phyloP scores from a whole-genome alignment of 345 rosid species.

The Durio zibethinus region DNA sequence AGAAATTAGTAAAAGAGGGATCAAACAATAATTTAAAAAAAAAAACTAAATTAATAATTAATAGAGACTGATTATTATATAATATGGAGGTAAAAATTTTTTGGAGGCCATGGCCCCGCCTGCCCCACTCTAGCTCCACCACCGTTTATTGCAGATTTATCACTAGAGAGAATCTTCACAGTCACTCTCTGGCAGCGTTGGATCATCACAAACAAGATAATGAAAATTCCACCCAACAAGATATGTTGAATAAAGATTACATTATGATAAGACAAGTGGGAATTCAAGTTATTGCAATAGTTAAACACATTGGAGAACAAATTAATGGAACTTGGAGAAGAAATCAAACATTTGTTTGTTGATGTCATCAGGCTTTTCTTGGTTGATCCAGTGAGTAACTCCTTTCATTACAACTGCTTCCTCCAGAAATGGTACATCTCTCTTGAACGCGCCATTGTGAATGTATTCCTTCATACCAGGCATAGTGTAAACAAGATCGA shows the following conservation, averaged over 20 bases:
- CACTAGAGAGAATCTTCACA: slow-evolving; percentile 12
- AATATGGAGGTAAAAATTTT: no score
- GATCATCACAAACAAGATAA: not conserved
- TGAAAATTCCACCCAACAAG: no score
- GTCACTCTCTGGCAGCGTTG: slow-evolving; percentile 14
- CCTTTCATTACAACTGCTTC: slow-evolving; percentile 39
- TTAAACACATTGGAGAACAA: no score
- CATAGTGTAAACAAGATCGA: slow-evolving; percentile 35
- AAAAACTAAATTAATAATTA: no score
- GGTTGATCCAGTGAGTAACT: slow-evolving; percentile 32
- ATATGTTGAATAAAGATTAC: no score
- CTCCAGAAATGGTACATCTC: slow-evolving; percentile 15
- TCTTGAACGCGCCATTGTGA: not conserved
- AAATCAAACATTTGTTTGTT: slow-evolving; percentile 29
- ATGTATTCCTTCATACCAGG: slow-evolving; percentile 16
- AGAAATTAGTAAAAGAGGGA: no score
- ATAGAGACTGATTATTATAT: no score
- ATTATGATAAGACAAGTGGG: no score
- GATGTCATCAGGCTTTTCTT: slow-evolving; percentile 35
- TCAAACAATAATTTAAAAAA: no score
- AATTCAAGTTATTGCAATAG: no score
- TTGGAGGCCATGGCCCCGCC: no score
- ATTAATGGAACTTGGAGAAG: slow-evolving; percentile 5
- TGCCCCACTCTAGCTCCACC: no score
- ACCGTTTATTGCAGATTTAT: slow-evolving; percentile 2